Evolutionary conservation across 1,139 yeast species (phyloP).

Genomic region (Suhomyces wounanorum): DNA sequence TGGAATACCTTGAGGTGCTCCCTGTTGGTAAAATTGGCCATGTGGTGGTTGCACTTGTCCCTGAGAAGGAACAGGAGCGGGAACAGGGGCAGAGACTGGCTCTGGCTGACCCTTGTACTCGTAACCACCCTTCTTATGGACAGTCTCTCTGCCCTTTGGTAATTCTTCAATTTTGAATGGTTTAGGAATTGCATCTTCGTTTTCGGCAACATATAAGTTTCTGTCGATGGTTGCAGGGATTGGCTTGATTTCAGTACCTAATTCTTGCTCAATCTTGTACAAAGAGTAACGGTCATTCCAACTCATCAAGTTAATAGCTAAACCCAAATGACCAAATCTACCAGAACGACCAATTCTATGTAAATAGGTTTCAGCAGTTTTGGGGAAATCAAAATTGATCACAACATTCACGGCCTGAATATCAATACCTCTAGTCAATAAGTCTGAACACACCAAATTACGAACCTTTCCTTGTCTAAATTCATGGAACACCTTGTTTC

Average conservation of each 20-base stretch:
- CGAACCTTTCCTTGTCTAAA: conserved; percentile 98
- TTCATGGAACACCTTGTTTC: conserved; percentile 98
- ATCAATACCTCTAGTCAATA: conserved; percentile 97
- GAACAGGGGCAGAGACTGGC: conserved; percentile 10
- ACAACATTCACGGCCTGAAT: conserved; percentile 98
- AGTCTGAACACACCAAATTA: conserved; percentile 94
- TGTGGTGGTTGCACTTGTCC: neutral
- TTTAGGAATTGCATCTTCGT: conserved; percentile 74
- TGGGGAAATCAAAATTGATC: conserved; percentile 97
- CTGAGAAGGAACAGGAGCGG: conserved; percentile 17
- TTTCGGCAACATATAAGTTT: conserved; percentile 84
- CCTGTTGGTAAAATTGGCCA: conserved; percentile 8
- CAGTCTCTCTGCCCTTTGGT: conserved; percentile 53
- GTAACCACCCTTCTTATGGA: conserved; percentile 40
- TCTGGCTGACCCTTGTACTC: conserved; percentile 56
- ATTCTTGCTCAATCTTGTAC: conserved; percentile 94
- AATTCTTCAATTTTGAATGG: conserved; percentile 79
- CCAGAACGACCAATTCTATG: conserved; percentile 99
- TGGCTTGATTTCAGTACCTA: conserved; percentile 96
- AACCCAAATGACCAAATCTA: conserved; percentile 96
- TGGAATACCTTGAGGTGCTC: conserved; percentile 17
- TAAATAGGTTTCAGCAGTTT: conserved; percentile 94
- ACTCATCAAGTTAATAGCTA: conserved; percentile 93
- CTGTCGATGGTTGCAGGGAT: conserved; percentile 91
- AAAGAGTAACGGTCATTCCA: conserved; percentile 96